Conservation (phyloP, 2,329 filamentous ascomycete species). For the Xylaria sp. region DNA sequence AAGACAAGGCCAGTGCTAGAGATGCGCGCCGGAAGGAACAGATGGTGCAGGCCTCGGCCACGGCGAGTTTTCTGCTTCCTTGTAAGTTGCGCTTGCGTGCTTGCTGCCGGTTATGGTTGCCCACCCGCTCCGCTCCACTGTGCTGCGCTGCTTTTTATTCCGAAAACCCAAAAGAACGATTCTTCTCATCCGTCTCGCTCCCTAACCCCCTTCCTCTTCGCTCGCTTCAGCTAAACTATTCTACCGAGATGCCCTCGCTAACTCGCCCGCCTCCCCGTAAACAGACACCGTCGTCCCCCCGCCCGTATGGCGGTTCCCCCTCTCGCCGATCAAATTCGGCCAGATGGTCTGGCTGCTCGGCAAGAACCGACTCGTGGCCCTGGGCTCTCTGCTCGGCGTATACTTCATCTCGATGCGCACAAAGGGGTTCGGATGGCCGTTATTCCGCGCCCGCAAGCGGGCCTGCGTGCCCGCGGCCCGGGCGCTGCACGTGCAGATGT, state of each 20-base stretch:
- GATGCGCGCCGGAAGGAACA: not conserved
- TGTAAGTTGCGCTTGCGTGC: too few species aligned
- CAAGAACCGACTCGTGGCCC: slow-evolving; percentile 45
- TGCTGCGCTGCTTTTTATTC: too few species aligned
- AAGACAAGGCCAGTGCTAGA: not conserved
- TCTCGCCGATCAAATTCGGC: slow-evolving; percentile 31
- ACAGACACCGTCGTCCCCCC: slow-evolving; percentile 39
- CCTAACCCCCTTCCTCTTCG: not conserved
- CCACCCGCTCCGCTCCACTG: too few species aligned
- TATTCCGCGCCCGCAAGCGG: slow-evolving; percentile 50
- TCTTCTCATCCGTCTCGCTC: not conserved
- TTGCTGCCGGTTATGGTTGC: too few species aligned
- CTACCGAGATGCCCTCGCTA: not conserved
- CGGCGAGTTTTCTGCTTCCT: slow-evolving; percentile 27
- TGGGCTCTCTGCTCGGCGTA: slow-evolving; percentile 44
- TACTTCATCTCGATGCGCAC: slow-evolving; percentile 54
- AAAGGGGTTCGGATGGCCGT: slow-evolving; percentile 46
- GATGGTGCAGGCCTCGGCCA: slow-evolving; percentile 1
- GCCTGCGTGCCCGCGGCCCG: slow-evolving; percentile 59
- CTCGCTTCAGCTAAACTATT: not conserved
- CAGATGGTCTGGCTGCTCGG: slow-evolving; percentile 35
- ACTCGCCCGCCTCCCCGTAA: not conserved
- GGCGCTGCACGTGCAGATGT: slow-evolving; percentile 65
- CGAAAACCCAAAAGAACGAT: too few species aligned
- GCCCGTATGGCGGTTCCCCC: slow-evolving; percentile 38